Base-by-base conservation (phyloP, 2,329 filamentous ascomycete species). In the Penicillium frequentans region DNA sequence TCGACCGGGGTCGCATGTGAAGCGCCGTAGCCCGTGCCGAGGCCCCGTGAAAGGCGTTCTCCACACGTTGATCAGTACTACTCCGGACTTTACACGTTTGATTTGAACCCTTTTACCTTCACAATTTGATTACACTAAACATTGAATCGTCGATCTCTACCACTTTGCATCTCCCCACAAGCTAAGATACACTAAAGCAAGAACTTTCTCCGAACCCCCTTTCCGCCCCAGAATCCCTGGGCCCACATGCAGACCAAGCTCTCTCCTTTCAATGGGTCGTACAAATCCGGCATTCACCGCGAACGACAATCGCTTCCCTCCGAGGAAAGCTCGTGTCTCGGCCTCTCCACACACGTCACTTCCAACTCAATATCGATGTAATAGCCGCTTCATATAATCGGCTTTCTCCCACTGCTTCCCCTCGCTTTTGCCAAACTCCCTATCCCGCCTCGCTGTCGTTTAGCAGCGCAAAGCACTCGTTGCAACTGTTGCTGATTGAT, bases 361-460 rank as follows among this genome's bases (percentile, higher is more conserved):
- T 59, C 64, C 62, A 67, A 55, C 60, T 64, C 29, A 70, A 66
- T 27, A 59, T 50, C 46, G 68, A 70, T 52, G 67, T 52, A 31
- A 31, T 50, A 70, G 53, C 52, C 62, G 64, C 62, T 68, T 69
- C 68, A 73, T 68, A 64, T 73, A 71, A 58, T 74, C 68, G 26
- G 70, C 63, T 21, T 57, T 66, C n/a, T 64, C 68, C 62, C 60
- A 67, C 33, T 70, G 52, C 55, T 70, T 68, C 29, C 64, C 63
- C 65, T 63, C 19, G 66, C 61, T 56, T 61, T 62, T 33, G 67
- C 65, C 52, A 70, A 64, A 5, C 29, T 49, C 3, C 42, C 19
- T 16, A 57, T 44, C 35, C 50, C 49, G 33, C 56, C 48, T 37
- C 60, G 64, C n/a, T 62, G 45, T 52, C 58, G 56, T 49, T 63